Conservation (phyloP, 495 filamentous ascomycete genomes). For the Aspergillus conjunctus region DNA sequence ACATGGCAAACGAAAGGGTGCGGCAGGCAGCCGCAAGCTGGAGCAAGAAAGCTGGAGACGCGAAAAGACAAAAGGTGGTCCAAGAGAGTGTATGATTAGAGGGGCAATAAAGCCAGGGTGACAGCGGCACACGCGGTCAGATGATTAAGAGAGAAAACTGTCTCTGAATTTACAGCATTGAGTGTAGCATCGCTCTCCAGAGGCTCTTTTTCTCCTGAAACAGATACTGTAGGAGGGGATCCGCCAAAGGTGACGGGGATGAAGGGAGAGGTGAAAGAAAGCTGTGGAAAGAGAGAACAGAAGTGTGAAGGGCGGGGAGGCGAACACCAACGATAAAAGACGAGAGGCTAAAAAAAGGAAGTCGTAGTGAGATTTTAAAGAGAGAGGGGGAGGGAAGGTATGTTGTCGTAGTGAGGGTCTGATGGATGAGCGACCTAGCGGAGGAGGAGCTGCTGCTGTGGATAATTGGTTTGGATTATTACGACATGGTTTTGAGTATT, state of each 20-base stretch:
- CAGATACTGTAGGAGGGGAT: conserved; percentile 1
- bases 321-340: conserved; percentile 6
- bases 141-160: not conserved
- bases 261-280: conserved; percentile 4
- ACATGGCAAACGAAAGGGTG: conserved; percentile 40
- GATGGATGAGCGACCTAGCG: not conserved
- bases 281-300: not conserved
- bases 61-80: conserved; percentile 4
- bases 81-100: conserved; percentile 1
- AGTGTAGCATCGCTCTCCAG: conserved; percentile 16
- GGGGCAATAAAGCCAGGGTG: conserved; percentile 11
- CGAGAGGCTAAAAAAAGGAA: not conserved
- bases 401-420: not conserved
- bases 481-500: too few relatives aligned
- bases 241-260: not conserved
- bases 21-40: conserved; percentile 13
- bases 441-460: not conserved
- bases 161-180: conserved; percentile 21
- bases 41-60: not conserved
- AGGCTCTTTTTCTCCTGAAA: conserved; percentile 10
- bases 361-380: conserved; percentile 1
- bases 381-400: not conserved
- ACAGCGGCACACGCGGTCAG: conserved; percentile 18
- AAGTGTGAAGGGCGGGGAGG: conserved; percentile 7
- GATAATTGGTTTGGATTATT: not conserved